A percentile compares a stretch with the other conserved stretches of the same genome.
These are phyloP conservation scores for Corinectria fuckeliana DNA, from an alignment of 2,329 filamentous ascomycete genomes.

Conservation along the genomic window DNA sequence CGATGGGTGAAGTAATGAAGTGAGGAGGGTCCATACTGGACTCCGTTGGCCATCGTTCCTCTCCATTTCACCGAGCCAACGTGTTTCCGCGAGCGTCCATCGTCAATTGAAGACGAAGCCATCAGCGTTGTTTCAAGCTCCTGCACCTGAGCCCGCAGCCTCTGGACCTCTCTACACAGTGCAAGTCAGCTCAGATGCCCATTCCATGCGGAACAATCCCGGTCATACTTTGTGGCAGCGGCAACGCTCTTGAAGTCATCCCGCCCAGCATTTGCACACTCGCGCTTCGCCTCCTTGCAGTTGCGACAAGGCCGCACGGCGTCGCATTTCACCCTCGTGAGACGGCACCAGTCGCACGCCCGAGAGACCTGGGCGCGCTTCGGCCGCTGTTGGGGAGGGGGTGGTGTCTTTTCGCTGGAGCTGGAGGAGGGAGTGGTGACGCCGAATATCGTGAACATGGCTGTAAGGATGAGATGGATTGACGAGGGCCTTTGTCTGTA, in stretches of 20 bases:
- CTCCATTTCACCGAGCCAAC: constrained; percentile 14
- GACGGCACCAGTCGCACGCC: constrained; percentile 42
- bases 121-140: constrained; percentile 29
- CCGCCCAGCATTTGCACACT: constrained; percentile 32
- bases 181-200: constrained; percentile 1
- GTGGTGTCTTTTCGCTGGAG: constrained; percentile 24
- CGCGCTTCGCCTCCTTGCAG: constrained; percentile 34
- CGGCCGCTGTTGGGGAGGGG: constrained; percentile 31
- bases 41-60: constrained; percentile 7
- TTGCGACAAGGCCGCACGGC: constrained; percentile 36
- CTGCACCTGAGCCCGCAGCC: constrained; percentile 27
- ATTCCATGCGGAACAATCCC: neutral
- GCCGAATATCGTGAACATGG: constrained; percentile 36
- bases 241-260: constrained; percentile 37
- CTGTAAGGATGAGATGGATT: neutral
- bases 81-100: neutral
- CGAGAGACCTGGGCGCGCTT: constrained; percentile 40
- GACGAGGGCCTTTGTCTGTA: neutral
- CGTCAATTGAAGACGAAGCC: neutral
- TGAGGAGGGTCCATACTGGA: constrained; percentile 34
- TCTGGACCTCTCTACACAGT: constrained; percentile 31
- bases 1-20: constrained; percentile 32
- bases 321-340: constrained; percentile 40
- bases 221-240: constrained; percentile 31
- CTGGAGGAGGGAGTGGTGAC: constrained; percentile 25